phyloP scores from a whole-genome alignment of 169 alveolate species.

The Fabrea salina region DNA sequence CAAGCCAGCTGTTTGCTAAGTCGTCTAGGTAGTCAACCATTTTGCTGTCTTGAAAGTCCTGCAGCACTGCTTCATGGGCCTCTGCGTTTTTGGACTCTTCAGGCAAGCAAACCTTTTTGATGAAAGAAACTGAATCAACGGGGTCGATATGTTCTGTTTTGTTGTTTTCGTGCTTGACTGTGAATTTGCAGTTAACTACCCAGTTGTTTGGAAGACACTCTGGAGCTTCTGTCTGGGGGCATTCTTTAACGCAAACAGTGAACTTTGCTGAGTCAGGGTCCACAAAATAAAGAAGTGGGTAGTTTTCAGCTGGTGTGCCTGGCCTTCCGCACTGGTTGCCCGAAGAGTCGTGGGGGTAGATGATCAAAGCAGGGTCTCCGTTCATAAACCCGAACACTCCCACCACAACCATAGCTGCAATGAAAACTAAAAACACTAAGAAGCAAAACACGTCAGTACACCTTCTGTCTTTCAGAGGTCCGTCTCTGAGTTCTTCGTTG shows the following conservation, averaged over 20 bases:
- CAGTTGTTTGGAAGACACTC: not conserved
- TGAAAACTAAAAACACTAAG: slow-evolving; percentile 52
- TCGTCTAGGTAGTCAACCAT: not conserved
- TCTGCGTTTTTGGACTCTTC: not conserved
- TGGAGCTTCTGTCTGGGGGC: not conserved
- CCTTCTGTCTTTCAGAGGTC: slow-evolving; percentile 38
- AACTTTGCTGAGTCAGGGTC: not conserved
- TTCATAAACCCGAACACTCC: slow-evolving; percentile 53
- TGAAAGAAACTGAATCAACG: not conserved
- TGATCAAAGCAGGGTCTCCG: slow-evolving; percentile 63
- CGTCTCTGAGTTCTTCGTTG: slow-evolving; percentile 13
- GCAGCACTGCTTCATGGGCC: not conserved
- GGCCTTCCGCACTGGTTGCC: slow-evolving; percentile 48
- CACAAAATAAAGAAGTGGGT: slow-evolving; percentile 14
- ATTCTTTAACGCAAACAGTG: slow-evolving; percentile 5
- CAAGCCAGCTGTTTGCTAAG: not conserved
- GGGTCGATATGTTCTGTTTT: not conserved
- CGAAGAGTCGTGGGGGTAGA: slow-evolving; percentile 64
- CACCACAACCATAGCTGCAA: slow-evolving; percentile 46
- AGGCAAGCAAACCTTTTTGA: slow-evolving; percentile 4
- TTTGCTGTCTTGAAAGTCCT: not conserved
- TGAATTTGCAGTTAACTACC: not conserved
- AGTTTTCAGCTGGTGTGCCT: slow-evolving; percentile 9
- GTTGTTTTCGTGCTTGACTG: not conserved
- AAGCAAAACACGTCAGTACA: slow-evolving; percentile 68